Evolutionary conservation across 768 basidiomycete species (phyloP), one percentile per base, ranked within the genome.

Genomic region (Leccinum aurantiacum): DNA sequence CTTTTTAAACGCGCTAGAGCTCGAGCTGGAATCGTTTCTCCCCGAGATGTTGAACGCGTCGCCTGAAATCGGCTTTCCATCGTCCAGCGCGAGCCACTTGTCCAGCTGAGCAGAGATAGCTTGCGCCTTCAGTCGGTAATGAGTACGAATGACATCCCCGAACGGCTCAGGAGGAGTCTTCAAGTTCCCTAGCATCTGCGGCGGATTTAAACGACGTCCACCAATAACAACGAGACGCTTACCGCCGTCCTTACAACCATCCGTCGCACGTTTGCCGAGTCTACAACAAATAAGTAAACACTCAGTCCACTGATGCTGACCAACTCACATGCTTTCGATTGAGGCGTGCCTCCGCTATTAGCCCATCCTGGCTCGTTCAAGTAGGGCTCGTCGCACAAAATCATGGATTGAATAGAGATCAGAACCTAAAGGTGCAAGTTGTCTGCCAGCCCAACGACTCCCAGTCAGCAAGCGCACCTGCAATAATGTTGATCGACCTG

Each of bases 391-490:
- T 96, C 95, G 62, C 91, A 95, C 25, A 97, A 78, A 65, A 97
- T 96, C 91, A 98, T 93, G 15, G 92, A 93, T 77, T 97, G 95
- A 33, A 98, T 95, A 15, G 94, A 95, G 41, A 97, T 91, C 46
- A 98, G 80, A 38, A 95, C 87, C 82, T 84, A 54, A 22, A 64
- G 10, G 47, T 14, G 53, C 15, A 53, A 59, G 2, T 15, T 24
- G 56, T 60, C 48, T 55, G 56, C 57, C 22, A 54, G 14, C 15
- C 19, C 27, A 14, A n/a, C 11, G 17, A 25, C 27, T 24, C n/a
- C 44, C 2, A 25, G 31, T 56, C 14, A 50, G 31, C 1, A 47
- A 33, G 69, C 79, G 47, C 52, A 85, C 91, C 78, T 96, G 95
- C 4, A 96, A 80, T 53, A 98, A 75, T 6, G 95, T 97, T 7